Evolutionary conservation across 192 early-diverging fungal genomes (phyloP).

Genomic region (Backusella mclennaniae): DNA sequence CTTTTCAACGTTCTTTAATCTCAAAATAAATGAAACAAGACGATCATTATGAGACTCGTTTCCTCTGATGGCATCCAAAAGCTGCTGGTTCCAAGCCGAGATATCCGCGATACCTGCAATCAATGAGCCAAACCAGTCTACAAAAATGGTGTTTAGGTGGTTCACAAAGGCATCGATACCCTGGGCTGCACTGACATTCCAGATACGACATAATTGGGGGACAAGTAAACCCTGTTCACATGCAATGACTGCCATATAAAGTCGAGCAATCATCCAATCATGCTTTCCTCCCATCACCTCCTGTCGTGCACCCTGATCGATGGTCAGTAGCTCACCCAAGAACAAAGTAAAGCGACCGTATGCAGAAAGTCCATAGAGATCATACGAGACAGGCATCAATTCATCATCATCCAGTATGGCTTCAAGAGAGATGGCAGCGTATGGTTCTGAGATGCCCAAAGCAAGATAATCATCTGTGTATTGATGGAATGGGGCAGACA

Average conservation of each 20-base stretch:
- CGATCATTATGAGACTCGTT: neutral
- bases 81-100: neutral
- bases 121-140: slow-evolving; percentile 9
- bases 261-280: slow-evolving; percentile 34
- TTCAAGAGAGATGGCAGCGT: slow-evolving; percentile 10
- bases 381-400: slow-evolving; percentile 34
- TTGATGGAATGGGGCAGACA: slow-evolving; percentile 31
- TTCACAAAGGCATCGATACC: slow-evolving; percentile 20
- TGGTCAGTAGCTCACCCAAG: slow-evolving; percentile 40
- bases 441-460: slow-evolving; percentile 11
- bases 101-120: neutral
- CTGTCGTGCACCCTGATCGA: slow-evolving; percentile 14
- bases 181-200: slow-evolving; percentile 8
- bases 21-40: neutral
- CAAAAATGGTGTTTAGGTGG: neutral
- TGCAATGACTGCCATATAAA: slow-evolving; percentile 33
- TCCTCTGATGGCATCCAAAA: neutral
- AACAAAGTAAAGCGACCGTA: slow-evolving; percentile 48
- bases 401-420: slow-evolving; percentile 21
- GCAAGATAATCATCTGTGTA: slow-evolving; percentile 20
- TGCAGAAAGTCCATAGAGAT: slow-evolving; percentile 48
- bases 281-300: slow-evolving; percentile 30
- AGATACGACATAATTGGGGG: slow-evolving; percentile 20
- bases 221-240: slow-evolving; percentile 35
- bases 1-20: neutral